Evolutionary conservation across 83 land plant genomes (phyloP).

Genomic region (Picea mariana): DNA sequence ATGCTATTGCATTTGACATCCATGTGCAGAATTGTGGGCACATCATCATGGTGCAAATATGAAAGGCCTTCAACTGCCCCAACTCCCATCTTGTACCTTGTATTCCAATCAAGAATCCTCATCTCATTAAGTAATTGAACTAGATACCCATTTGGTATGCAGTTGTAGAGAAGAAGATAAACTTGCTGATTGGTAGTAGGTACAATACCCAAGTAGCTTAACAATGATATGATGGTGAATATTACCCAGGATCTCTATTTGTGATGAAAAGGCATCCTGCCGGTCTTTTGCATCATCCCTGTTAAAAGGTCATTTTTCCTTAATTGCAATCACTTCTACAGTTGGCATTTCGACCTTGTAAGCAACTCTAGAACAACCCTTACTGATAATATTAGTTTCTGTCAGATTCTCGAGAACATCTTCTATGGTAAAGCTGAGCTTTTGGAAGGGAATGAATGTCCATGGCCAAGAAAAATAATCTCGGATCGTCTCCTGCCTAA

Average conservation of each 20-base stretch:
- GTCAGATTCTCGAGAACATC: conserved; percentile 71
- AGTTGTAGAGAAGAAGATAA: conserved; percentile 66
- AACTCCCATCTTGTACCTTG: conserved; percentile 71
- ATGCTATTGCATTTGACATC: conserved; percentile 86
- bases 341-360: conserved; percentile 85
- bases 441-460: conserved; percentile 86
- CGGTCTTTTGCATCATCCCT: conserved; percentile 44
- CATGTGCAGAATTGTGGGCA: conserved; percentile 77
- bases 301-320: conserved; percentile 74
- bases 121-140: conserved; percentile 65
- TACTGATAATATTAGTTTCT: conserved; percentile 79
- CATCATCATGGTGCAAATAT: conserved; percentile 83
- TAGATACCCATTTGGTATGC: conserved; percentile 71
- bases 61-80: conserved; percentile 81
- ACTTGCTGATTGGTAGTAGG: conserved; percentile 39
- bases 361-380: conserved; percentile 87
- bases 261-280: conserved; percentile 56
- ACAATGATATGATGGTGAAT: conserved; percentile 78
- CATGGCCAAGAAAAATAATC: conserved; percentile 83
- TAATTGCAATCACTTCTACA: conserved; percentile 88
- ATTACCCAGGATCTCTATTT: conserved; percentile 66
- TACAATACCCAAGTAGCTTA: conserved; percentile 68
- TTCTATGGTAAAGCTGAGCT: conserved; percentile 71
- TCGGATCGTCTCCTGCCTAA: conserved; percentile 24
- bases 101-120: conserved; percentile 74